These are phyloP conservation scores for Suhomyces bribrorum DNA, from an alignment of 1,139 yeast species.

Conservation along the genomic window DNA sequence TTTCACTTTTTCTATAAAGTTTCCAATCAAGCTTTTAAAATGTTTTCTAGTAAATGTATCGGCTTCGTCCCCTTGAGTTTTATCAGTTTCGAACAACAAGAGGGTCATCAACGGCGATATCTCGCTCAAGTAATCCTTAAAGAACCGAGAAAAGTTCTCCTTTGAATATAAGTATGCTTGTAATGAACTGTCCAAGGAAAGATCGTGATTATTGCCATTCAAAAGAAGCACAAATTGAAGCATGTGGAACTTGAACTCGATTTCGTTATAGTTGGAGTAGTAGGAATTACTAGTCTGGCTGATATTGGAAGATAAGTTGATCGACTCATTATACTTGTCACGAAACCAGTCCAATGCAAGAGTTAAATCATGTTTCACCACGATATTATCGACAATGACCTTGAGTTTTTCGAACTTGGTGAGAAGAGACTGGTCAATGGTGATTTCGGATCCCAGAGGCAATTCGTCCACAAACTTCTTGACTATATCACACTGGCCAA, in stretches of 20 bases:
- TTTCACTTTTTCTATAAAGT: conserved; percentile 29
- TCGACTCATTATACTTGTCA: conserved; percentile 22
- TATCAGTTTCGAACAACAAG: conserved; percentile 35
- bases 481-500: conserved; percentile 44
- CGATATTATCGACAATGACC: conserved; percentile 40
- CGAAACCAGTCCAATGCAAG: conserved; percentile 41
- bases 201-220: conserved; percentile 24
- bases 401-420: conserved; percentile 33
- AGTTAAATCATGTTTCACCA: conserved; percentile 34
- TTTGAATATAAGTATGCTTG: conserved; percentile 60
- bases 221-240: conserved; percentile 54
- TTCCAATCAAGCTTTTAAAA: conserved; percentile 23
- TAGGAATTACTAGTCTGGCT: conserved; percentile 6
- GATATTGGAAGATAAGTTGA: conserved; percentile 4
- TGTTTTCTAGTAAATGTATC: conserved; percentile 19
- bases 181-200: conserved; percentile 29
- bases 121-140: conserved; percentile 37
- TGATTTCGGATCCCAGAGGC: conserved; percentile 17
- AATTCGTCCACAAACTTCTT: conserved; percentile 33
- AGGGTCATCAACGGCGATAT: conserved; percentile 58
- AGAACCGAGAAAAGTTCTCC: conserved; percentile 50
- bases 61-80: conserved; percentile 8
- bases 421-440: conserved; percentile 28
- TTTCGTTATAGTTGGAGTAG: conserved; percentile 13
- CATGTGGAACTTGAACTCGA: conserved; percentile 67